These are phyloP conservation scores for Azolla pinnata DNA, from an alignment of 75 land plant genomes.

Conservation along the genomic window DNA sequence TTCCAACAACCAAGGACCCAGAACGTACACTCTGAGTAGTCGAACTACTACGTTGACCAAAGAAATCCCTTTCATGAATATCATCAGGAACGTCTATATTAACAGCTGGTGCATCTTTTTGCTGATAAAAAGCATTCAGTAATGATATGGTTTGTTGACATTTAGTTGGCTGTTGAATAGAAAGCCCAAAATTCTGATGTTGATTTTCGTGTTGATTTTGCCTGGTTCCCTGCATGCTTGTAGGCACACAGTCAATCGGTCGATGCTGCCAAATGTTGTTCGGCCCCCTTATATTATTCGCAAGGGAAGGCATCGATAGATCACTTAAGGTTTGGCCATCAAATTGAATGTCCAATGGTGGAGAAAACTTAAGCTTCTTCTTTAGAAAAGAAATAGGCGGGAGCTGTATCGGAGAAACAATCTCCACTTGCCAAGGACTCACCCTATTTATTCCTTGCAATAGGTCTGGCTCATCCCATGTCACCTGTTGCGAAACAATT, in stretches of 20 bases:
- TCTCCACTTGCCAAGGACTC: constrained; percentile 90
- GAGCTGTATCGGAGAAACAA: constrained; percentile 61
- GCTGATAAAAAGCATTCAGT: constrained; percentile 5
- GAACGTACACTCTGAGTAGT: background rate
- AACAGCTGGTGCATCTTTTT: constrained; percentile 3
- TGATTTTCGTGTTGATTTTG: constrained; percentile 69
- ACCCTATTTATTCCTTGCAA: constrained; percentile 82
- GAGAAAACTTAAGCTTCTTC: constrained; percentile 42
- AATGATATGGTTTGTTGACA: constrained; percentile 33
- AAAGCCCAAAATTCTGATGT: constrained; percentile 51
- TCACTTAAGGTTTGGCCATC: constrained; percentile 31
- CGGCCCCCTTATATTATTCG: constrained; percentile 42
- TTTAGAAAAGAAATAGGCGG: constrained; percentile 54
- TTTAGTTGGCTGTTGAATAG: constrained; percentile 38
- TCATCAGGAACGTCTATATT: background rate
- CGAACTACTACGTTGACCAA: background rate
- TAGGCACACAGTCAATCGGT: constrained; percentile 57
- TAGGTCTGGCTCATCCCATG: constrained; percentile 93
- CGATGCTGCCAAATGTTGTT: constrained; percentile 48
- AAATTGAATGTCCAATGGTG: constrained; percentile 35
- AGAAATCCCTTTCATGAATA: background rate
- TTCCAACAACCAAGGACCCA: constrained; percentile 16
- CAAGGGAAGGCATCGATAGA: constrained; percentile 28
- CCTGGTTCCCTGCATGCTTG: constrained; percentile 99
- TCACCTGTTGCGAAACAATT: constrained; percentile 48